Percentiles rank a stretch among this genome's conserved stretches.
These are phyloP conservation scores for Candida ulmi DNA, from an alignment of 805 yeast species.

Conservation along the genomic window DNA sequence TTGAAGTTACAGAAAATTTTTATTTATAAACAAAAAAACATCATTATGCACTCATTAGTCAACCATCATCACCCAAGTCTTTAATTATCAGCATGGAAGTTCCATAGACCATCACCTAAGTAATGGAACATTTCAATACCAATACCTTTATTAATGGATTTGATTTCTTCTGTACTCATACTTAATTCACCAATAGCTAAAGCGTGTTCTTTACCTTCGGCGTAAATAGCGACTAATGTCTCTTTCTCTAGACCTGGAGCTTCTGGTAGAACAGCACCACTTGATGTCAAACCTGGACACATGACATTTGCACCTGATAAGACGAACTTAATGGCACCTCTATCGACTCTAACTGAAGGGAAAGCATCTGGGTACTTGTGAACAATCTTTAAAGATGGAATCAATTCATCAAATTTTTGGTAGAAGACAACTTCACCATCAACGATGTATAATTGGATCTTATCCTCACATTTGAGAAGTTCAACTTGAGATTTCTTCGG, in stretches of 20 bases:
- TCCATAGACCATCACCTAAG: slow-evolving; percentile 88
- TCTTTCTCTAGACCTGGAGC: slow-evolving; percentile 58
- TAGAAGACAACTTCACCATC: slow-evolving; percentile 71
- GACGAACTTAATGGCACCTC: slow-evolving; percentile 95
- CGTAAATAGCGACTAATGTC: slow-evolving; percentile 74
- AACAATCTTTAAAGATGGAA: slow-evolving; percentile 70
- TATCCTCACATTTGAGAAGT: slow-evolving; percentile 83
- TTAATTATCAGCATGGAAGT: slow-evolving; percentile 41
- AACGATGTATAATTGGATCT: slow-evolving; percentile 68
- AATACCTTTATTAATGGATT: slow-evolving; percentile 74
- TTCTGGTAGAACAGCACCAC: slow-evolving; percentile 80
- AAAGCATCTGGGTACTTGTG: slow-evolving; percentile 81
- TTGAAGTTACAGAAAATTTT: too few species aligned
- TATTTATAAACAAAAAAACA: background rate
- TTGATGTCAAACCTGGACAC: slow-evolving; percentile 92
- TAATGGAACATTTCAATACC: slow-evolving; percentile 83
- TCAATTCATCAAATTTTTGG: slow-evolving; percentile 75
- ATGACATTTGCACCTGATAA: slow-evolving; percentile 94
- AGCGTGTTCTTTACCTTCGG: slow-evolving; percentile 90
- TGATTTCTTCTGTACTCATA: slow-evolving; percentile 89
- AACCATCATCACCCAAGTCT: background rate
- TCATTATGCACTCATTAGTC: slow-evolving; percentile 1
- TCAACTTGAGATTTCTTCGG: slow-evolving; percentile 86
- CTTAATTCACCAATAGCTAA: slow-evolving; percentile 83
- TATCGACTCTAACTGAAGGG: slow-evolving; percentile 84